Base-by-base conservation (phyloP, 2,329 filamentous ascomycete species). In the Aspergillus calidoustus region DNA sequence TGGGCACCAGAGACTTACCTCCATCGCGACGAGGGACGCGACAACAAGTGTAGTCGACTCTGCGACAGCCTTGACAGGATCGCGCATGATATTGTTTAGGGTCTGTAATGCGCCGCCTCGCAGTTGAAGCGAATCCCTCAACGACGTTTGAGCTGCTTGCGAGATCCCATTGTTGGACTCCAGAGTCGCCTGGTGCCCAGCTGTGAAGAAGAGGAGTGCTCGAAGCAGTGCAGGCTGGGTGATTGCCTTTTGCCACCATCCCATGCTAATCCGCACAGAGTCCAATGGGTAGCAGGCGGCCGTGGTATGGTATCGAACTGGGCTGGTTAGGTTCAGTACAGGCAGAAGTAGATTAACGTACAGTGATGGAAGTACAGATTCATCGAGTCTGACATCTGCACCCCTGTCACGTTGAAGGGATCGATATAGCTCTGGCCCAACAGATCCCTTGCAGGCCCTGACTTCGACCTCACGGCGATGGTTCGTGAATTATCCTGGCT, bases 281-380 rank as follows among this genome's bases (percentile, higher is more conserved):
- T 65, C 64, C 25, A 68, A 53, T n/a, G 66, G 66, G 60, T 67
- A 67, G n/a, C 62, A 68, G 1, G 64, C 53, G 38, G 61, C 64
- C 11, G 63, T 60, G 19, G 60, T 63, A 50, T 68, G 59, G 15
- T 63, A 56, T 49, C 59, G 53, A 53, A 65, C 66, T 68, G 53
- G 3, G 11, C 11, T 11, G 5, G 2, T 46, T 9, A 8, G 31
- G 3, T 15, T 1, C 2, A 41, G 11, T 1, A 13, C 9, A 6
- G 3, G 34, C 9, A 41, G 15, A 6, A 41, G 25, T 17, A 49
- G 25, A 1, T n/a, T 13, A 28, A 49, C 66, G 49, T 62, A 68
- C 66, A 68, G 59, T 68, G 65, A 47, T 66, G 61, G 44, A 66
- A 66, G 34, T 68, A 68, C n/a, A 66, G 23, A 49, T 66, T 66